Percentiles rank a stretch among this genome's conserved stretches.
Evolutionary conservation across 139 green algal genomes (phyloP).

Genomic region (Limnomonas spitsbergensis): DNA sequence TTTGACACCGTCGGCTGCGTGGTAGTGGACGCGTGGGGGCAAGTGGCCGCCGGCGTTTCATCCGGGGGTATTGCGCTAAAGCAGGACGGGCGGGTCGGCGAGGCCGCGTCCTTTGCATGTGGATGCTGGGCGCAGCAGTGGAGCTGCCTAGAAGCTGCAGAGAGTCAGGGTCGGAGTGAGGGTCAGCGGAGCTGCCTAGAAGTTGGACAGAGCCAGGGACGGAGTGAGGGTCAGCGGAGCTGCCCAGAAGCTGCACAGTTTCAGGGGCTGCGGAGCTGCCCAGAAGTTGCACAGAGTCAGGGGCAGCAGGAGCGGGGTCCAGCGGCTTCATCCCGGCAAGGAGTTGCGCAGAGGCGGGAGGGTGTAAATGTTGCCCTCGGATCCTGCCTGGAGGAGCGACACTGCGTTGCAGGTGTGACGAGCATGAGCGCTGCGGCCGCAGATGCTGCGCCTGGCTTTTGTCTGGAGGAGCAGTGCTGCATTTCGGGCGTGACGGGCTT

Average conservation of each 20-base stretch:
- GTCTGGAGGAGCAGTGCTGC: neutral
- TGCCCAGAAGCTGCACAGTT: no score
- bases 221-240: conserved; percentile 3
- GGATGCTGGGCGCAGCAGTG: conserved; percentile 74
- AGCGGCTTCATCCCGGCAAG: no score
- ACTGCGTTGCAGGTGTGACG: neutral
- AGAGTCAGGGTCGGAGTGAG: conserved; percentile 16
- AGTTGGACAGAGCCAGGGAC: no score
- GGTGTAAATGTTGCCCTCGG: no score
- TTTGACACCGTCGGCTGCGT: conserved; percentile 76
- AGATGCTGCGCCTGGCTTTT: neutral
- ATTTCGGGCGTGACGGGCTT: neutral
- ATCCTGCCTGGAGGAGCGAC: no score
- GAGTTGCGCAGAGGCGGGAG: no score
- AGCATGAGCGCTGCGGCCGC: neutral
- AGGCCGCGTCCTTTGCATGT: conserved; percentile 72
- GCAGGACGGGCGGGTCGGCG: conserved; percentile 65
- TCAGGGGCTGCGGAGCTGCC: no score
- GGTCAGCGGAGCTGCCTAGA: neutral
- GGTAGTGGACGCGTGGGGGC: conserved; percentile 52
- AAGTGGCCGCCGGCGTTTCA: conserved; percentile 69
- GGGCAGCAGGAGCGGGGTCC: no score
- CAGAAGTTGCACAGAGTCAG: no score
- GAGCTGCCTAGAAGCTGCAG: neutral
- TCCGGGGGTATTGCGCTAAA: conserved; percentile 84